Percentiles rank a stretch among this genome's conserved stretches.
These are phyloP conservation scores for Decorospora gaudefroyi DNA, from an alignment of 2,329 filamentous ascomycete species.

Conservation along the genomic window DNA sequence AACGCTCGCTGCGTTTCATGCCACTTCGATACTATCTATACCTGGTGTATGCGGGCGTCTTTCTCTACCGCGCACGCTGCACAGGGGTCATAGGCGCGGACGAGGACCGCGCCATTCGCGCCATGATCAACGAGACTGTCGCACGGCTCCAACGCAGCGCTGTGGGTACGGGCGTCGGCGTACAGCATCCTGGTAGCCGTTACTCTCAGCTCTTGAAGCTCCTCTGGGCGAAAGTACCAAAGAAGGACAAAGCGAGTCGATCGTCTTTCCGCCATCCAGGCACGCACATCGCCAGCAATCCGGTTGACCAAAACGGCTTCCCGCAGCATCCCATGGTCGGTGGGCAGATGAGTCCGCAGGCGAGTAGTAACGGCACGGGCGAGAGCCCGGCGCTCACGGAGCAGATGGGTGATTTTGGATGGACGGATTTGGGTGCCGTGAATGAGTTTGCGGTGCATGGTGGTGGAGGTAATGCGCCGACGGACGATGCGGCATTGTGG, in stretches of 20 bases:
- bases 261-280: conserved; percentile 41
- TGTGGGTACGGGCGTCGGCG: conserved; percentile 42
- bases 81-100: conserved; percentile 55
- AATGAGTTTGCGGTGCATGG: conserved; percentile 56
- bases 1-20: conserved; percentile 54
- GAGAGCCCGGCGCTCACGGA: conserved; percentile 52
- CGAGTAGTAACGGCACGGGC: conserved; percentile 46
- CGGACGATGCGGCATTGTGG: conserved; percentile 40
- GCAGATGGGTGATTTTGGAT: conserved; percentile 56
- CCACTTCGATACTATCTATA: conserved; percentile 56
- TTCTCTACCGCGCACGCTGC: conserved; percentile 55
- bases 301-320: conserved; percentile 34
- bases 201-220: conserved; percentile 54
- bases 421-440: conserved; percentile 55
- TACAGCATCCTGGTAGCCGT: conserved; percentile 54
- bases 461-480: conserved; percentile 31
- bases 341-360: conserved; percentile 36
- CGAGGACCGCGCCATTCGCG: conserved; percentile 53
- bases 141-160: conserved; percentile 51
- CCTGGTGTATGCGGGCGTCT: conserved; percentile 56
- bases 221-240: conserved; percentile 54
- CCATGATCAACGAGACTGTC: conserved; percentile 55
- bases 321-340: conserved; percentile 22
- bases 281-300: conserved; percentile 35
- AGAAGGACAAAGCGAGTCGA: conserved; percentile 37